Conservation (phyloP, 2,329 filamentous ascomycete species). For the Paecilomyces variotii region DNA sequence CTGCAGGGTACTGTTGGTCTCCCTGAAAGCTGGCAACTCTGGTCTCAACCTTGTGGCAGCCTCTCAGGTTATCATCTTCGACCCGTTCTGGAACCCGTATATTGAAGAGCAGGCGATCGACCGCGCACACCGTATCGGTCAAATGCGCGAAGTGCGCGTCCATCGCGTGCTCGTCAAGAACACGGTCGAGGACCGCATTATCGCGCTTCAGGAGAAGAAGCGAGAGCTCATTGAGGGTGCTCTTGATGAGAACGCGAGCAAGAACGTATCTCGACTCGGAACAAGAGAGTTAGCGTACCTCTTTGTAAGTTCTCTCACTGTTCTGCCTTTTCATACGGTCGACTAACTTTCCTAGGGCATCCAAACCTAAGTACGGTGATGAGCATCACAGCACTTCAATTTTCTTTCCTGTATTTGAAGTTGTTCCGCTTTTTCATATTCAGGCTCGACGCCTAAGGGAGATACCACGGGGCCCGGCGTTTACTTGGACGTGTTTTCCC, state of each 20-base stretch:
- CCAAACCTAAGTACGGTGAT: background rate
- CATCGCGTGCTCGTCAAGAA: constrained; percentile 68
- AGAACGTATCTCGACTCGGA: constrained; percentile 58
- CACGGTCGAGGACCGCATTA: constrained; percentile 83
- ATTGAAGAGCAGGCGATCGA: constrained; percentile 90
- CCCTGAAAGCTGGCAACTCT: constrained; percentile 72
- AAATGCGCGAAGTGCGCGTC: constrained; percentile 64
- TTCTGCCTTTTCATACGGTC: background rate
- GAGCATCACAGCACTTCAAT: background rate
- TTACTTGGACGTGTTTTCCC: background rate
- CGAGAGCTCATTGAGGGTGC: constrained; percentile 67
- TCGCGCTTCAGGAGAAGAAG: constrained; percentile 71
- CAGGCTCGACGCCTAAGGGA: background rate
- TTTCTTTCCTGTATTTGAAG: background rate
- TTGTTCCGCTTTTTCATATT: background rate
- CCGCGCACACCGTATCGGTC: constrained; percentile 80
- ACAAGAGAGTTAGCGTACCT: constrained; percentile 61
- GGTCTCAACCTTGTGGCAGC: constrained; percentile 80
- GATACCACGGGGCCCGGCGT: background rate
- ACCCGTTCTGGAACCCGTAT: constrained; percentile 92
- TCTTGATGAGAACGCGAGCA: constrained; percentile 65
- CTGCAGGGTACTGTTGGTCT: constrained; percentile 66
- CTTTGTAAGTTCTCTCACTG: constrained; percentile 42
- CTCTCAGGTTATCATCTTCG: constrained; percentile 79
- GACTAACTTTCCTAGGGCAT: background rate